phyloP scores from a whole-genome alignment of 495 filamentous ascomycete species.

The Aspergillus bertholletiae region DNA sequence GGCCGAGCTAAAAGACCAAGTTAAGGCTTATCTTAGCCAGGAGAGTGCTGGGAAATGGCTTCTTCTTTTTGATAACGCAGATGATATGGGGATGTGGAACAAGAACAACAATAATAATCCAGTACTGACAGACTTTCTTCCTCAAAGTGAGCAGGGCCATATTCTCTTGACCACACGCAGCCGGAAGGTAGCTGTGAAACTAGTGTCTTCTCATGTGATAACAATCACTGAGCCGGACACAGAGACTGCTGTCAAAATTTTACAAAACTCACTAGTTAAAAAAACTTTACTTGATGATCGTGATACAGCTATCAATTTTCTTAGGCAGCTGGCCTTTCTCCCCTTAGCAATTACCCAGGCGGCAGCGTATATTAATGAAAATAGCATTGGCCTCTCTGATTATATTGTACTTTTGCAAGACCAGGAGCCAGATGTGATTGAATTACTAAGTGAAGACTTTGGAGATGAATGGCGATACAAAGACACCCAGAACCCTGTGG shows the following conservation, averaged over 20 bases:
- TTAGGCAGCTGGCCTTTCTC: slow-evolving; percentile 28
- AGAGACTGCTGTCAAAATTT: slow-evolving; percentile 11
- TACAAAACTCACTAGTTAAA: slow-evolving; percentile 24
- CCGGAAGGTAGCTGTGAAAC: slow-evolving; percentile 17
- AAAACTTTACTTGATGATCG: slow-evolving; percentile 18
- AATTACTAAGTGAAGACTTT: slow-evolving; percentile 48
- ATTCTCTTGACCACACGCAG: slow-evolving; percentile 40
- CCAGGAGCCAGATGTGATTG: slow-evolving; percentile 27
- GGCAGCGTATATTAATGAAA: slow-evolving; percentile 46
- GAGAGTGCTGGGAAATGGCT: slow-evolving; percentile 28
- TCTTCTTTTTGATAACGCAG: no score
- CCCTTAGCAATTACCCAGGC: no score
- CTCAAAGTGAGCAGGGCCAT: slow-evolving; percentile 22
- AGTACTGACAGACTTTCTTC: slow-evolving; percentile 19
- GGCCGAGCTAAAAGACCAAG: slow-evolving; percentile 20
- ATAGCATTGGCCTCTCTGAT: slow-evolving; percentile 24
- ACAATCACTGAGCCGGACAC: slow-evolving; percentile 26
- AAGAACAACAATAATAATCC: background rate
- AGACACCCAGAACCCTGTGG: slow-evolving; percentile 45
- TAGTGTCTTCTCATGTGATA: slow-evolving; percentile 19
- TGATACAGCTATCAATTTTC: slow-evolving; percentile 11
- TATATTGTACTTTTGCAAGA: slow-evolving; percentile 43
- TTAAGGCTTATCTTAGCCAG: slow-evolving; percentile 28
- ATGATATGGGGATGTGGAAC: slow-evolving; percentile 32
- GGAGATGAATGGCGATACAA: slow-evolving; percentile 39